phyloP scores from a whole-genome alignment of 2,329 filamentous ascomycete genomes.

The Ascochyta fabae region DNA sequence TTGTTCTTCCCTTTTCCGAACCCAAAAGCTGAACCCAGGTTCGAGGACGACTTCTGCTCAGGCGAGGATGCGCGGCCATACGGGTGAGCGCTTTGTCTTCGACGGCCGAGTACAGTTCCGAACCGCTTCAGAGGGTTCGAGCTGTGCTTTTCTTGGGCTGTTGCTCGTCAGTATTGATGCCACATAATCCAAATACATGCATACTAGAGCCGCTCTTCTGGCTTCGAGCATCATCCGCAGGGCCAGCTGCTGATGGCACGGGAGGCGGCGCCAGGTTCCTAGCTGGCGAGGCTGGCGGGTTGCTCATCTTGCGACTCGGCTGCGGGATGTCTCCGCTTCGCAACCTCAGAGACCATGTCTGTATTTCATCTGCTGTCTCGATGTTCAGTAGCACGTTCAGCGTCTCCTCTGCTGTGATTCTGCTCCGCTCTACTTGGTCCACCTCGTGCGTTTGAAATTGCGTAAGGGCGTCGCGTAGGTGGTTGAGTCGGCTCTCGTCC shows the following conservation, averaged over 20 bases:
- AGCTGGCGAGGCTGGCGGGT: constrained; percentile 35
- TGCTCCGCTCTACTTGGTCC: constrained; percentile 80
- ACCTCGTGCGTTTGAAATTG: constrained; percentile 93
- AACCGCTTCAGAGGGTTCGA: constrained; percentile 50
- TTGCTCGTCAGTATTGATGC: constrained; percentile 15
- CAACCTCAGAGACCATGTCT: constrained; percentile 65
- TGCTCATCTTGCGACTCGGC: constrained; percentile 42
- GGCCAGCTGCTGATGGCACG: constrained; percentile 38
- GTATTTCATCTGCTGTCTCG: constrained; percentile 85
- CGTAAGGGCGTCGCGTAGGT: constrained; percentile 87
- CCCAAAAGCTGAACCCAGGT: constrained; percentile 63
- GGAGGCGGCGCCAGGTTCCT: constrained; percentile 46
- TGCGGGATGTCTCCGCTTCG: constrained; percentile 48
- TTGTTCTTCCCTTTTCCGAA: constrained; percentile 71
- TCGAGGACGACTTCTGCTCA: constrained; percentile 61
- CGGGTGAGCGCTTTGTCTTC: constrained; percentile 49
- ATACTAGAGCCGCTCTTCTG: constrained; percentile 54
- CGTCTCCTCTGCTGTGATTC: constrained; percentile 77
- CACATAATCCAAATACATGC: neutral
- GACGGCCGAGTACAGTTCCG: constrained; percentile 49
- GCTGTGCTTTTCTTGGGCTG: constrained; percentile 47
- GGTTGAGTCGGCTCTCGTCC: constrained; percentile 88
- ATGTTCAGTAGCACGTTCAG: constrained; percentile 85
- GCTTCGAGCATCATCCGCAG: constrained; percentile 61
- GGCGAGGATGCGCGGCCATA: constrained; percentile 52